Base-by-base conservation (phyloP, 306 rosid species). In the Cajanus cajan region DNA sequence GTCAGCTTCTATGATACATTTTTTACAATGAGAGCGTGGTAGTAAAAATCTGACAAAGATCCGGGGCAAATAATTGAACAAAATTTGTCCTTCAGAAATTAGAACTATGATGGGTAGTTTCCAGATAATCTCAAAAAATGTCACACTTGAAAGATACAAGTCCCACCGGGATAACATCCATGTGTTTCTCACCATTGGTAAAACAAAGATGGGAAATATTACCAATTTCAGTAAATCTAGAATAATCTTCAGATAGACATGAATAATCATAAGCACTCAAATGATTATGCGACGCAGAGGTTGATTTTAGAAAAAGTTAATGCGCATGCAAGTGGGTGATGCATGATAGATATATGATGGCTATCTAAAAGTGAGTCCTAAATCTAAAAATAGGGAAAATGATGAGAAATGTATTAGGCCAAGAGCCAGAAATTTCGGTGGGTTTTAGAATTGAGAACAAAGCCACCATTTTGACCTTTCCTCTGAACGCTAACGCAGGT, bases 361-460 rank as follows among this genome's bases (percentile, higher is more conserved):
- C 77, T 69, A 68, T 55, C 31, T 54, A 47, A 71, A 71, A 22
- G 33, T 57, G 14, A 68, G 13, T 59, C 13, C 75, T 71, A 68
- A 73, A 72, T 66, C 85, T 65, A 82, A 19, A 15, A 43, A 4
- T 31, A 47, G 15, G 12, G 55, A 82, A 61, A 82, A 58, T 50
- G 74, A 51, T 36, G n/a, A n/a, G n/a, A n/a, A n/a, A n/a, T n/a
- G n/a, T n/a, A 28, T 28, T 28, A 93, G 39, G 98, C 98, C 68
- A 93, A 78, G 68, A 93, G 97, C 98, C 98, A 93, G 91, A 93
- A 93, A 76, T 93, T 93, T 64, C 80, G 90, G 25, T 88, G 95
- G 19, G 97, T 91, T 87, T 88, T 93, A 15, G 97, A 84, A 62
- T 88, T 91, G 83, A 93, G 91, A 79, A 93, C 92, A 84, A 80